Percentiles rank a stretch among this genome's conserved stretches.
These are phyloP conservation scores for Neurospora tetrasperma DNA, from an alignment of 495 filamentous ascomycete genomes.

Conservation along the genomic window DNA sequence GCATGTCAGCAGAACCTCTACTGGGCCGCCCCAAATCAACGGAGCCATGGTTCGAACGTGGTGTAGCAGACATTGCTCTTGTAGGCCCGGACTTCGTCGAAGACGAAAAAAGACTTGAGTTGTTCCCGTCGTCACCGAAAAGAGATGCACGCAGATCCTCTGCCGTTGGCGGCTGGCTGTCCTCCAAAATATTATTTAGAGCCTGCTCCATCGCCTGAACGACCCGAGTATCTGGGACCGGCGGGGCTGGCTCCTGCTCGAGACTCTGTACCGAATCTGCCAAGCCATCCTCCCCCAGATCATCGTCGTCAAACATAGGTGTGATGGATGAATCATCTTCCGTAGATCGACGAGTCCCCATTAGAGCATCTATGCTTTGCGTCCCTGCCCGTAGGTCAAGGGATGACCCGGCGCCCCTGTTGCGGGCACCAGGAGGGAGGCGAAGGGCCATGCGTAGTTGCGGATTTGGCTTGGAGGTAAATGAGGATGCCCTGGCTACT, in stretches of 20 bases:
- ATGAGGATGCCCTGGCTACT: conserved; percentile 22
- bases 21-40: conserved; percentile 39
- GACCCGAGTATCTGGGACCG: conserved; percentile 45
- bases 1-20: conserved; percentile 49
- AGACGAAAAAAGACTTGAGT: conserved; percentile 37
- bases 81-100: conserved; percentile 34
- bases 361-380: not conserved
- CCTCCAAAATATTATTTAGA: conserved; percentile 88
- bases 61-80: conserved; percentile 11
- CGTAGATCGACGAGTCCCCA: conserved; percentile 1
- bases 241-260: conserved; percentile 32
- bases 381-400: conserved; percentile 27
- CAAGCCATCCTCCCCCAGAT: conserved; percentile 40
- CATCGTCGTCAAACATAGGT: conserved; percentile 47
- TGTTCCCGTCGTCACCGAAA: conserved; percentile 38
- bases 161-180: conserved; percentile 45
- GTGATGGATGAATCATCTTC: conserved; percentile 26
- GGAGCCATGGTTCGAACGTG: conserved; percentile 38
- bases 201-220: conserved; percentile 92
- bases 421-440: conserved; percentile 14
- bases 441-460: conserved; percentile 30
- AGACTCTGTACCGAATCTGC: conserved; percentile 43
- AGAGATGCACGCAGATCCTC: conserved; percentile 53
- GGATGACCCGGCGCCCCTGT: conserved; percentile 34
- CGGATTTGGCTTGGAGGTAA: conserved; percentile 29